Base-by-base conservation (phyloP, 2,329 filamentous ascomycete species). In the Elsinoe ampelina region DNA sequence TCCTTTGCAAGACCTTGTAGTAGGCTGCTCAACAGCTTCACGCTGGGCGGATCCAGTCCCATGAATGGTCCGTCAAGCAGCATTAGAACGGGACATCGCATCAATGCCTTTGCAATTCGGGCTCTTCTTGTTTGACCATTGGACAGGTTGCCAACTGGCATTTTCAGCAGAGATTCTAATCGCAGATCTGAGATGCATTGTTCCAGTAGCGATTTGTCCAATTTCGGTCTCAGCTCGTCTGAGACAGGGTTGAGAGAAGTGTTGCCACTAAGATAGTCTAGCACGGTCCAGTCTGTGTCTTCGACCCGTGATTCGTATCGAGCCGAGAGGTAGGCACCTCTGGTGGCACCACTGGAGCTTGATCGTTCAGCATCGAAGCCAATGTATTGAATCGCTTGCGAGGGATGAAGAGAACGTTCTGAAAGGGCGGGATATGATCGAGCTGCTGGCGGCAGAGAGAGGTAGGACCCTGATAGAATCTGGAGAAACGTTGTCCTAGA, bases 61-160 rank as follows among this genome's bases (percentile, higher is more conserved):
- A 96, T 95, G 67, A 96, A 96, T 1, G 93, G 92, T 64, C 95
- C 92, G 71, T 98, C 93, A 2, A 95, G 76, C 54, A 97, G 76
- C 59, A 98, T 68, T 10, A 95, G 79, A 69, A 95, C 87, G 0
- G 93, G 93, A 54, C 80, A 79, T 5, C 77, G 83, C 58, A 97
- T 76, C 52, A 98, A 72, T 0, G 91, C 90, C 64, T 89, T 87
- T 1, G 90, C 93, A 63, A 98, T 95, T 60, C 89, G 82, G 6
- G 92, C 87, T 56, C 93, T 77, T 61, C 92, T 78, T 5, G 87
- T 92, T 71, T 98, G 93, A 0, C 93, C 93, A 70, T 97, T 96
- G 68, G 90, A 96, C 56, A 98, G 73, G 68, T 93, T 95, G 20
- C 87, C 82, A 6, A 97, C 87, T 0, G 92, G 91, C 67, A 95